These are phyloP conservation scores for Chalaropsis ovoidea DNA, from an alignment of 2,329 filamentous ascomycete genomes.

Conservation along the genomic window DNA sequence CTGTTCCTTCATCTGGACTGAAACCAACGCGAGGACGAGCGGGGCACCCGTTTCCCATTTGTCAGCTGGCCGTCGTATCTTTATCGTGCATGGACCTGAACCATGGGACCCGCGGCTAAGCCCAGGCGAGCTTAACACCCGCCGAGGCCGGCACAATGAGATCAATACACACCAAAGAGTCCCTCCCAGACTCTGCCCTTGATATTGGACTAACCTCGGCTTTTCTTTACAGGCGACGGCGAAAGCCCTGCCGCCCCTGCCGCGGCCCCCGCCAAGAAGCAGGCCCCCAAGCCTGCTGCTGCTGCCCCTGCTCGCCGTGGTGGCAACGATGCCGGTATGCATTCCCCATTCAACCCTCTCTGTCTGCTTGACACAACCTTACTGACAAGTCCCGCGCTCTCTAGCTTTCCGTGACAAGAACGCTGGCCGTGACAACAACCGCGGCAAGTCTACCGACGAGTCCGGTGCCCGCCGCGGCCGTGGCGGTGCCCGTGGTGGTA, in stretches of 20 bases:
- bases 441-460: conserved; percentile 67
- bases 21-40: background rate
- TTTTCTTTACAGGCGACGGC: conserved; percentile 22
- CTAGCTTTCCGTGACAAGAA: conserved; percentile 82
- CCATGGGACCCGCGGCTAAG: background rate
- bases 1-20: background rate
- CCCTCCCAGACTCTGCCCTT: background rate
- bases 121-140: background rate
- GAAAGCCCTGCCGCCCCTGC: conserved; percentile 36
- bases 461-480: conserved; percentile 45
- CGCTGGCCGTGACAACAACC: conserved; percentile 73
- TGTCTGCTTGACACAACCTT: background rate
- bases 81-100: background rate
- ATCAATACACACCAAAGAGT: background rate
- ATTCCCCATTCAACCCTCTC: background rate
- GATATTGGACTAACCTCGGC: conserved; percentile 18
- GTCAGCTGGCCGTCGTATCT: background rate
- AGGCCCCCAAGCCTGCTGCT: conserved; percentile 64
- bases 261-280: conserved; percentile 74
- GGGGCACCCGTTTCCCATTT: background rate
- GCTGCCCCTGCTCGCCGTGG: conserved; percentile 59
- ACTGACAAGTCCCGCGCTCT: conserved; percentile 21
- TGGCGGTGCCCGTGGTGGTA: conserved; percentile 52
- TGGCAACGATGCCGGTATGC: conserved; percentile 76
- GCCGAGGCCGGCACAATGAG: background rate